A percentile compares a stretch with the other conserved stretches of the same genome.
Evolutionary conservation across 2,329 filamentous ascomycete species (phyloP).

Genomic region (Fusarium sp.): DNA sequence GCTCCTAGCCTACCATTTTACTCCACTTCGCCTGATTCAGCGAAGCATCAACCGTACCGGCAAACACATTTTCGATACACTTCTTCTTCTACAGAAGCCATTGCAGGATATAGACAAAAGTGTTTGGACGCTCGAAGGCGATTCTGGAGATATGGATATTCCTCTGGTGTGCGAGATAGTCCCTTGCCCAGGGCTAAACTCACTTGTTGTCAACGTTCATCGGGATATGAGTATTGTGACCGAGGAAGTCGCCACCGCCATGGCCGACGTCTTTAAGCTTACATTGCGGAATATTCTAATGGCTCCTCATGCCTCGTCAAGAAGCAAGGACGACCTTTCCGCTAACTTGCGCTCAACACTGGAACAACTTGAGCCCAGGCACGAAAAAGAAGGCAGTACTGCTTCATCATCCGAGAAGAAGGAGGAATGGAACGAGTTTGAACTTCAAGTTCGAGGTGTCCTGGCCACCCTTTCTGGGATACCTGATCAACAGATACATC

Average conservation of each 20-base stretch:
- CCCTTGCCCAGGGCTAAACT: constrained; percentile 66
- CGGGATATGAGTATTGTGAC: constrained; percentile 63
- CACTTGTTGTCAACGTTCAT: constrained; percentile 72
- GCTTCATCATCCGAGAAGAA: constrained; percentile 28
- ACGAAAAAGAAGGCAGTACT: constrained; percentile 33
- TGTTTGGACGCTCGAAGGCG: constrained; percentile 69
- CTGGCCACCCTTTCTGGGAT: constrained; percentile 70
- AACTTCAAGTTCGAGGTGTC: constrained; percentile 66
- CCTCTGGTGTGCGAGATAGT: constrained; percentile 82
- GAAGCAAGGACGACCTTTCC: constrained; percentile 43
- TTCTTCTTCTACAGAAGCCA: constrained; percentile 82
- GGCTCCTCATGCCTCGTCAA: constrained; percentile 46
- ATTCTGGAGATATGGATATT: constrained; percentile 76
- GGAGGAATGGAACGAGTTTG: constrained; percentile 63
- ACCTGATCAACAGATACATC: constrained; percentile 63
- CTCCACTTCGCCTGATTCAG: constrained; percentile 79
- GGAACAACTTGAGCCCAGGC: constrained; percentile 35
- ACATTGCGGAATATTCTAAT: constrained; percentile 46
- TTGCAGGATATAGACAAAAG: constrained; percentile 65
- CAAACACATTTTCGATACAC: constrained; percentile 78
- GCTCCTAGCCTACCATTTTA: constrained; percentile 77
- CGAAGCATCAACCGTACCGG: constrained; percentile 57
- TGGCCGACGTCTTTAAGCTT: constrained; percentile 51
- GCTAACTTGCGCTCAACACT: constrained; percentile 34
- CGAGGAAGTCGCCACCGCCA: constrained; percentile 42